Conservation (phyloP, 129 eudicot species). For the Saposhnikovia divaricata region DNA sequence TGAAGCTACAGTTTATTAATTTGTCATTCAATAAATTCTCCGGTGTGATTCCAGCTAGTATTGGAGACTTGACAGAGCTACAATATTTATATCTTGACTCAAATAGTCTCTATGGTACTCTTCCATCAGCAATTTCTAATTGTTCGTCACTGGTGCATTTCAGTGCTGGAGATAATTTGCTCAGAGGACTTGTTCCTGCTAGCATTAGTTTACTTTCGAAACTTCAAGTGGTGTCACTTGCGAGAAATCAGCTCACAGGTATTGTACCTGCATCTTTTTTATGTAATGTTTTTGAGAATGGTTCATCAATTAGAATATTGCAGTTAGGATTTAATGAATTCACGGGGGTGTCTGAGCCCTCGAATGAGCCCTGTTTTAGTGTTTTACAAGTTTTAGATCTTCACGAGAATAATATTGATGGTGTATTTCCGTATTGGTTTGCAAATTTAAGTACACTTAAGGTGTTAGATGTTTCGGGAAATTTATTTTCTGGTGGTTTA, state of each 20-base stretch:
- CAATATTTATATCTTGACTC: constrained; percentile 50
- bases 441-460: constrained; percentile 38
- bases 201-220: constrained; percentile 40
- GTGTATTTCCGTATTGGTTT: constrained; percentile 47
- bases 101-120: constrained; percentile 46
- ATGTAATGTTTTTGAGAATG: constrained; percentile 20
- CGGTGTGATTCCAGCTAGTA: constrained; percentile 54
- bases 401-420: constrained; percentile 55
- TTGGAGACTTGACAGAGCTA: constrained; percentile 41
- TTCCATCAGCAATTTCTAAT: constrained; percentile 69
- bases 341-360: constrained; percentile 43
- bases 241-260: constrained; percentile 47
- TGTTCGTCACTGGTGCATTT: constrained; percentile 49
- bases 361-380: constrained; percentile 23
- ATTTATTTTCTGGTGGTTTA: constrained; percentile 37
- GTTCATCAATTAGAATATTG: constrained; percentile 30
- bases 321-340: constrained; percentile 51
- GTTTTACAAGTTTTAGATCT: constrained; percentile 40
- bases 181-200: constrained; percentile 57
- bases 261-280: constrained; percentile 42
- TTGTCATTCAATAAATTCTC: constrained; percentile 52
- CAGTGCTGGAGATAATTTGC: constrained; percentile 49
- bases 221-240: constrained; percentile 41
- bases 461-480: constrained; percentile 52
- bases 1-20: constrained; percentile 35